Base-by-base conservation (phyloP, 805 yeast species). In the Groenewaldozyma salmanticensis region DNA sequence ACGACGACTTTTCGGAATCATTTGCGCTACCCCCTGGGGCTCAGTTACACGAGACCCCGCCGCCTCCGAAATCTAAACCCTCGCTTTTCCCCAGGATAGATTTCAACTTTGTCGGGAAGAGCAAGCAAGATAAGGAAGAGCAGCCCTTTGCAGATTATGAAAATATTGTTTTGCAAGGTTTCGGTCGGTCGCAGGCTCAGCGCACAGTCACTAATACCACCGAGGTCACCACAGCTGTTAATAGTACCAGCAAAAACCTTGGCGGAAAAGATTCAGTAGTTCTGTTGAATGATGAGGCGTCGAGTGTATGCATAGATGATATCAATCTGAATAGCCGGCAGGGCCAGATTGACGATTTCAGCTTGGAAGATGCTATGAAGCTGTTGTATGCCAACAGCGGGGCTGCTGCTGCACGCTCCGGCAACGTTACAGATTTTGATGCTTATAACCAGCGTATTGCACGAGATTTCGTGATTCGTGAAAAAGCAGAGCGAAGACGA, bases 221-320 rank as follows among this genome's bases (percentile, higher is more conserved):
- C n/a, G n/a, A n/a, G n/a, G n/a, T n/a, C n/a, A n/a, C n/a, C n/a
- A n/a, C n/a, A n/a, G n/a, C n/a, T n/a, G n/a, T n/a, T n/a, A n/a
- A n/a, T n/a, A n/a, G n/a, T n/a, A n/a, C n/a, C n/a, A n/a, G n/a
- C n/a, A n/a, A n/a, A n/a, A n/a, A n/a, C n/a, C n/a, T n/a, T n/a
- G n/a, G n/a, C n/a, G n/a, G n/a, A n/a, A n/a, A 13, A 15, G 27
- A 19, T 18, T 18, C 35, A 15, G 40, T 42, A 7, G 37, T 44
- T 27, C 38, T 52, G 5, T 38, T 47, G 3, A 54, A 56, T 40
- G 61, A 57, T 21, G 60, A 59, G 16, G 58, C 51, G 16, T 48
- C 53, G 34, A 54, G 59, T 24, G 43, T 58, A 16, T 53, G 59
- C 44, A 47, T 58, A 9, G 62, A 58, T 38, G 56, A 48, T 16